Conservation (phyloP, 2,329 filamentous ascomycete genomes). For the Neonectria punicea region DNA sequence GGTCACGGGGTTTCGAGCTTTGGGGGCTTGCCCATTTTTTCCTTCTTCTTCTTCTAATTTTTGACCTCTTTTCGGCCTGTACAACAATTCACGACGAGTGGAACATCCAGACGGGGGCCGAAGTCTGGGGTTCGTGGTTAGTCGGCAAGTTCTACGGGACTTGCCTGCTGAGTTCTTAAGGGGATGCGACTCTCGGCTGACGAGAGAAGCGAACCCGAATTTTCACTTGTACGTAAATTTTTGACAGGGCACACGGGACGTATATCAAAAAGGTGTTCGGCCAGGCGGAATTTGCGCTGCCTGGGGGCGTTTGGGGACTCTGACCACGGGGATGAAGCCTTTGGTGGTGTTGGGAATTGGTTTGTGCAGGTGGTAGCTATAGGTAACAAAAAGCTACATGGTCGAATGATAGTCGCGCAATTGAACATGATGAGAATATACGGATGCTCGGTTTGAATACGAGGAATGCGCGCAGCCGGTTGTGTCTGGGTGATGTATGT, state of each 20-base stretch:
- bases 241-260: constrained; percentile 50
- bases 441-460: neutral
- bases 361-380: constrained; percentile 39
- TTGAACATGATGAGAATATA: constrained; percentile 33
- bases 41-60: constrained; percentile 29
- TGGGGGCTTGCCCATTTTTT: constrained; percentile 27
- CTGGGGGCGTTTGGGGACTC: constrained; percentile 41
- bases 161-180: constrained; percentile 29
- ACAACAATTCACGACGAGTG: constrained; percentile 44
- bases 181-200: constrained; percentile 18
- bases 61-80: constrained; percentile 41
- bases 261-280: constrained; percentile 61
- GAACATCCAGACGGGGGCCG: constrained; percentile 34
- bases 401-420: constrained; percentile 35
- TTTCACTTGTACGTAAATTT: constrained; percentile 53
- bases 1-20: constrained; percentile 24
- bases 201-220: constrained; percentile 26
- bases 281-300: constrained; percentile 41
- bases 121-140: constrained; percentile 35
- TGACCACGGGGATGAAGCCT: constrained; percentile 40
- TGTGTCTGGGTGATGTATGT: neutral
- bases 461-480: neutral
- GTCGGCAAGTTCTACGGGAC: constrained; percentile 16
- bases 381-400: constrained; percentile 45
- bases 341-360: constrained; percentile 43